Evolutionary conservation across 2,329 filamentous ascomycete species (phyloP).

Genomic region (Fusarium xylarioides): DNA sequence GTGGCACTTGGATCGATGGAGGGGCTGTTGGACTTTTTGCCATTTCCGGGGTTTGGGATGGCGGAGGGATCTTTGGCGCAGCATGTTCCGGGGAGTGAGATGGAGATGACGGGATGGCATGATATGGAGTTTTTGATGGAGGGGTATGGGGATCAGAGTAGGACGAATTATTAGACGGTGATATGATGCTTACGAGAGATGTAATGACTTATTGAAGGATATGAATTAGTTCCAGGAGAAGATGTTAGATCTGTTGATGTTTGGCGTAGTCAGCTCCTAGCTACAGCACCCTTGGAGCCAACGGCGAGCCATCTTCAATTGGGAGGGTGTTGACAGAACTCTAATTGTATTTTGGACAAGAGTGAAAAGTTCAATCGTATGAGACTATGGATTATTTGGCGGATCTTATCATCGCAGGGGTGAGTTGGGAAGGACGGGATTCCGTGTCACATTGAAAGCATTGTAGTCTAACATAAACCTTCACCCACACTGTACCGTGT

Average conservation of each 20-base stretch:
- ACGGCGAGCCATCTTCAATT: fast-evolving
- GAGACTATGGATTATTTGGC: fast-evolving
- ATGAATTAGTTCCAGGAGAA: background rate
- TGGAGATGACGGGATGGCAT: conserved; percentile 35
- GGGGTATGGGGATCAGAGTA: conserved; percentile 19
- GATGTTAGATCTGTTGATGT: background rate
- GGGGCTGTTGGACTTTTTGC: conserved; percentile 20
- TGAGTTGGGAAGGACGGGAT: background rate
- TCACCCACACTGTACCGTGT: background rate
- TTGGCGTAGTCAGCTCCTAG: background rate
- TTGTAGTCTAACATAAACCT: background rate
- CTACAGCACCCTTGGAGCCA: background rate
- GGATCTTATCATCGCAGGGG: fast-evolving
- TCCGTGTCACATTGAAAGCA: background rate
- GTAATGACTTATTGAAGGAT: background rate
- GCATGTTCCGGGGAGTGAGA: conserved; percentile 19
- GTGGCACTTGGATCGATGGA: conserved; percentile 24
- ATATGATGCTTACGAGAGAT: background rate
- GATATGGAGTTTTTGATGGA: conserved; percentile 37
- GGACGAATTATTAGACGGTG: background rate
- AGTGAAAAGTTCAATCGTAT: fast-evolving
- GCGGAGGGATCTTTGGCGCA: conserved; percentile 19
- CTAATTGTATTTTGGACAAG: fast-evolving
- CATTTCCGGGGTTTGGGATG: conserved; percentile 8
- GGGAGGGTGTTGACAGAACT: fast-evolving